These are phyloP conservation scores for Stygiomarasmius scandens DNA, from an alignment of 1,284 basidiomycete species.

Conservation along the genomic window DNA sequence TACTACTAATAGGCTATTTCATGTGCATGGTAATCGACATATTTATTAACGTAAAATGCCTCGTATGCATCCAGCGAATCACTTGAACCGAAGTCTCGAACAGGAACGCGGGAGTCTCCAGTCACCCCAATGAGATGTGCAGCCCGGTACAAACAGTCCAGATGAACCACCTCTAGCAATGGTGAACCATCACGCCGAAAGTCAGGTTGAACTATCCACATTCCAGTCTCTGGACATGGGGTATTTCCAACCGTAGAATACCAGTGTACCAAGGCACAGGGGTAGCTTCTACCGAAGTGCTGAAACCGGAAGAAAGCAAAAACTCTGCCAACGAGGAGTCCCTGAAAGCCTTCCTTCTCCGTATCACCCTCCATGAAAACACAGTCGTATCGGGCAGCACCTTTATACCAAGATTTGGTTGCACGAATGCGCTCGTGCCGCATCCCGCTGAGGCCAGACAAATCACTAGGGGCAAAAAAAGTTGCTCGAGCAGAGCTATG, in stretches of 20 bases:
- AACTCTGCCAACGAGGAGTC: conserved; percentile 14
- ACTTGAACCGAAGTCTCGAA: conserved; percentile 1
- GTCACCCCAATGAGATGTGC: conserved; percentile 24
- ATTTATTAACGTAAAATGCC: conserved; percentile 23
- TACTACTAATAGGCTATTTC: conserved; percentile 17
- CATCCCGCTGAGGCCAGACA: conserved; percentile 30
- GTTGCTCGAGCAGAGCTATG: conserved; percentile 28
- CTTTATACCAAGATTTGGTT: conserved; percentile 22
- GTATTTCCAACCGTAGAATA: conserved; percentile 2
- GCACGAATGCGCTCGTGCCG: conserved; percentile 28
- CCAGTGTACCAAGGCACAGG: conserved; percentile 23
- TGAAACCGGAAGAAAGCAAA: conserved; percentile 18
- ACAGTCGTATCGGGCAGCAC: conserved; percentile 23
- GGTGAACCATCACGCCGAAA: not conserved
- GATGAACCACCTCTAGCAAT: conserved; percentile 16
- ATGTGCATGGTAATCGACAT: conserved; percentile 21
- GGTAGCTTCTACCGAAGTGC: not conserved
- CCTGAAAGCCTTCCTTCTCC: conserved; percentile 8
- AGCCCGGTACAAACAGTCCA: conserved; percentile 20
- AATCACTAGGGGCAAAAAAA: conserved; percentile 34
- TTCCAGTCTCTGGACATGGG: conserved; percentile 15
- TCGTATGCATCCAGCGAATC: conserved; percentile 16
- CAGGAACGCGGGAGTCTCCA: conserved; percentile 13
- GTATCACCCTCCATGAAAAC: conserved; percentile 22
- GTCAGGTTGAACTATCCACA: conserved; percentile 20